Evolutionary conservation across 176 grass and related monocot species (phyloP), one percentile per base, ranked within the genome.

Genomic region (Zea luxurians): DNA sequence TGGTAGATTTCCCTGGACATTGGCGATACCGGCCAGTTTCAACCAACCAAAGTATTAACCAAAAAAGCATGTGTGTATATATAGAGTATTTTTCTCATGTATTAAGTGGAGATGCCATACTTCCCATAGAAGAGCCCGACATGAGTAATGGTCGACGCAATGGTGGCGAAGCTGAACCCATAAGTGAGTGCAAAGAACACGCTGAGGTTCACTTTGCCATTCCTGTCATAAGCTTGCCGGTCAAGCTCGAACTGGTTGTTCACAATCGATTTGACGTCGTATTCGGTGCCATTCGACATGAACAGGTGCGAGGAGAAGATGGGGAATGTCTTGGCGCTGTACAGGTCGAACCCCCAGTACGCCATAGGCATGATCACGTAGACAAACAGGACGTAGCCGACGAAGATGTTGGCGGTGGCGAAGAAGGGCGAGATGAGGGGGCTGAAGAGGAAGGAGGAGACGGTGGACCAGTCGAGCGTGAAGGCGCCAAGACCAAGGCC

Each of bases 101-200:
- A 34, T 36, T 21, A 37, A 69, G 70, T 62, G 10, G 37, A 48
- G 70, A 57, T 47, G 8, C 2, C 84, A 47, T 82, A 97, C 89
- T 86, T 97, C 50, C 91, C 94, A 16, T 97, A 91, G 82, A 97
- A 97, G 61, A 93, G 60, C n/a, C 77, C 43, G 10, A 97, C 94
- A 48, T 97, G 94, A 0, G 84, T 74, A 37, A 97, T 59, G 37
- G 94, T 97, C 2, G 94, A 44, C 0, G 91, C 77, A 36, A 97
- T 93, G 64, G 91, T 85, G 41, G 91, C 94, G 10, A 97, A 97
- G 46, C 64, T 88, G 54, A 91, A 78, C 34, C 94, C 94, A 54
- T 93, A 93, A 27, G 35, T 13, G n/a, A 93, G 54, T 0, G 86
- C 86, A 63, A 93, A 97, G 78, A 97, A 89, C 63, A 80, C 37